These are phyloP conservation scores for Myxozyma melibiosi DNA, from an alignment of 805 yeast genomes.

Conservation along the genomic window DNA sequence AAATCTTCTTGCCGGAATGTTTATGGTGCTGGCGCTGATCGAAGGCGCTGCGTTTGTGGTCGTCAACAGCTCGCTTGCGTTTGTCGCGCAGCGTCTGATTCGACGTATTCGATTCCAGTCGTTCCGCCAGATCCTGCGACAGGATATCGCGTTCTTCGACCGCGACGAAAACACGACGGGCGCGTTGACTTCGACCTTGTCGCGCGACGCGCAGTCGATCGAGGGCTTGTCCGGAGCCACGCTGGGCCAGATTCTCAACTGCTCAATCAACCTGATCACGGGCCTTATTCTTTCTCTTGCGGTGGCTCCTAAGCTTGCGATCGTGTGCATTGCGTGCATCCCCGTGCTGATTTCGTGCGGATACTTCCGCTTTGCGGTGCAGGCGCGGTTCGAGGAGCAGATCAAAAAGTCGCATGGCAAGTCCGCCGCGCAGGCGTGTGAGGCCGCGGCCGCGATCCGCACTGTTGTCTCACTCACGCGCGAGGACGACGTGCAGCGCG, in stretches of 20 bases:
- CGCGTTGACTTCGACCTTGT: slow-evolving; percentile 35
- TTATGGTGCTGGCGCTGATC: slow-evolving; percentile 32
- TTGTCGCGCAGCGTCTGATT: slow-evolving; percentile 32
- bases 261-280: slow-evolving; percentile 43
- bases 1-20: slow-evolving; percentile 37
- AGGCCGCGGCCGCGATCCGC: slow-evolving; percentile 46
- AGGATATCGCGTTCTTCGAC: slow-evolving; percentile 40
- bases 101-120: slow-evolving; percentile 33
- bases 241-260: slow-evolving; percentile 37
- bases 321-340: slow-evolving; percentile 46
- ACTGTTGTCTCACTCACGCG: slow-evolving; percentile 49
- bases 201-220: slow-evolving; percentile 39
- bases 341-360: slow-evolving; percentile 46
- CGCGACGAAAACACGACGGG: slow-evolving; percentile 37
- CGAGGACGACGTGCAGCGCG: slow-evolving; percentile 43
- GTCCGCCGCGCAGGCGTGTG: slow-evolving; percentile 49
- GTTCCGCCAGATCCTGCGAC: slow-evolving; percentile 37
- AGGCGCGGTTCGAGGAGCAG: slow-evolving; percentile 42
- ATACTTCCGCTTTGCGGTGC: slow-evolving; percentile 43
- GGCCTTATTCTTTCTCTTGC: slow-evolving; percentile 46
- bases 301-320: slow-evolving; percentile 47
- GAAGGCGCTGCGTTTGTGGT: slow-evolving; percentile 23
- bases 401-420: slow-evolving; percentile 44
- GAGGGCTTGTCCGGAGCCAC: slow-evolving; percentile 40
- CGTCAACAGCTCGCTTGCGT: slow-evolving; percentile 26